Conservation (phyloP, 2,329 filamentous ascomycete genomes). For the Sordariomycetes sp. region DNA sequence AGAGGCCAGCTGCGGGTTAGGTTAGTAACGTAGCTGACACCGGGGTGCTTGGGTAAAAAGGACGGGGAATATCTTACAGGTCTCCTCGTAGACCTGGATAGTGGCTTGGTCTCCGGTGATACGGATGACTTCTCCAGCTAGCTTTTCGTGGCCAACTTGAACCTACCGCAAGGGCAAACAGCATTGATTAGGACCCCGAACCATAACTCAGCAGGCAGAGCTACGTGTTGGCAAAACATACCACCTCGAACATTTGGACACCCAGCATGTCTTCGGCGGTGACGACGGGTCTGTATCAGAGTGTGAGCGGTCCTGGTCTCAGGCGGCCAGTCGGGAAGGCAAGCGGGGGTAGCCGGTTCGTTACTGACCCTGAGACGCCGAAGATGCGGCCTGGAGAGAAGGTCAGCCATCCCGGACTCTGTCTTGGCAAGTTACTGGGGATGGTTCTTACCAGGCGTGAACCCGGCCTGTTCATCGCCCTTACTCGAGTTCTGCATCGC, state of each 20-base stretch:
- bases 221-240: constrained; percentile 28
- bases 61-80: constrained; percentile 46
- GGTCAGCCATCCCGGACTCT: background rate
- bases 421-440: background rate
- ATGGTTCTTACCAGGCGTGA: constrained; percentile 20
- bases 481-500: background rate
- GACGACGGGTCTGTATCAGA: constrained; percentile 63
- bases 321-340: constrained; percentile 4
- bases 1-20: constrained; percentile 64
- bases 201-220: background rate
- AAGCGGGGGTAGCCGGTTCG: constrained; percentile 1
- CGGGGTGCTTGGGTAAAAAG: background rate
- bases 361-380: constrained; percentile 47
- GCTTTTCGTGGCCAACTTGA: constrained; percentile 79
- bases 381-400: constrained; percentile 40
- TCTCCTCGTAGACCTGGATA: constrained; percentile 99
- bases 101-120: constrained; percentile 92
- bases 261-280: constrained; percentile 97
- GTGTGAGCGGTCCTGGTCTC: constrained; percentile 6
- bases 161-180: constrained; percentile 40
- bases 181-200: background rate
- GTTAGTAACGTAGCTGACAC: background rate
- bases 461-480: background rate
- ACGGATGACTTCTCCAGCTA: constrained; percentile 96
- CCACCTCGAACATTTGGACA: constrained; percentile 99